A percentile compares a stretch with the other conserved stretches of the same genome.
Evolutionary conservation across 2,329 filamentous ascomycete genomes (phyloP).

Genomic region (Aspergillus japonicus): DNA sequence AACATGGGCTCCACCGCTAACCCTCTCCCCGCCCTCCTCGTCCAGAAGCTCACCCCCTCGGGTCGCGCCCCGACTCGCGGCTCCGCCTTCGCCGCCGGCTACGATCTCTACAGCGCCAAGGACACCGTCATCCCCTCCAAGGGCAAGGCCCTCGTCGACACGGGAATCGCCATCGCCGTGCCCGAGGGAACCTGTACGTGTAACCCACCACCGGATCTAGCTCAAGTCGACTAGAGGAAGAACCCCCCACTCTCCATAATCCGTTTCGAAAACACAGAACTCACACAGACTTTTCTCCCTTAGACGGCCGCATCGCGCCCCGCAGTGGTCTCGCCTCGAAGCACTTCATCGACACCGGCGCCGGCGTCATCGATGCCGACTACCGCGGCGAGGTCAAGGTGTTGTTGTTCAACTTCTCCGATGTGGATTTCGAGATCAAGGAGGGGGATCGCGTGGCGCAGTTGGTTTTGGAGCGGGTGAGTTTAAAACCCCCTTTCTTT

Average conservation of each 20-base stretch:
- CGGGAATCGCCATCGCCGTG: constrained; percentile 86
- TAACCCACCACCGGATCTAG: constrained; percentile 12
- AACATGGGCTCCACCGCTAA: constrained; percentile 31
- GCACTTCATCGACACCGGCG: constrained; percentile 93
- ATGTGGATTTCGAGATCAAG: constrained; percentile 75
- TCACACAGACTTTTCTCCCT: too few relatives aligned
- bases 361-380: constrained; percentile 96
- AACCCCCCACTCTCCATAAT: neutral
- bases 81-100: constrained; percentile 85
- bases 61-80: constrained; percentile 85
- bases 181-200: constrained; percentile 81
- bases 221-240: too few relatives aligned
- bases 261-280: too few relatives aligned
- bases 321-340: constrained; percentile 89
- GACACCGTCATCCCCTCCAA: constrained; percentile 74
- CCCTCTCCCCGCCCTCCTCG: constrained; percentile 63
- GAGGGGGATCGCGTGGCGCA: constrained; percentile 91
- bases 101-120: constrained; percentile 82
- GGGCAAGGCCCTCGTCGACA: constrained; percentile 84
- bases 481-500: neutral
- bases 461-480: constrained; percentile 79
- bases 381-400: constrained; percentile 94
- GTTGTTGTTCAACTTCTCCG: constrained; percentile 87
- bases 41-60: constrained; percentile 82
- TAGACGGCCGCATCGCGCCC: constrained; percentile 81